These are phyloP conservation scores for Monosporascus sp. DNA, from an alignment of 2,329 filamentous ascomycete species.

Conservation along the genomic window DNA sequence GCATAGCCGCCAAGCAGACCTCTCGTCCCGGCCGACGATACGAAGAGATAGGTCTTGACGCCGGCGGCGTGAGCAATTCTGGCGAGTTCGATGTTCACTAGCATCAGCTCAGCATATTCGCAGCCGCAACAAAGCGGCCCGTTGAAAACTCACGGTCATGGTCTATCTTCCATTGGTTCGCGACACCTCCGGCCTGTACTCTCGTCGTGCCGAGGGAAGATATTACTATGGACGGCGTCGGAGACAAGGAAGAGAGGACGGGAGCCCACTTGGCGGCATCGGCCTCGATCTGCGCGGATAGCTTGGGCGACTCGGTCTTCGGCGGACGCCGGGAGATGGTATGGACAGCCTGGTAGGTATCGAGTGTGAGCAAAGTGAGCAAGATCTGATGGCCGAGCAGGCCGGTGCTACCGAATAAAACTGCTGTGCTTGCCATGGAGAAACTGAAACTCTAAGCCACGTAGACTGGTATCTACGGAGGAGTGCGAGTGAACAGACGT, in stretches of 20 bases:
- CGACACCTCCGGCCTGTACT: constrained; percentile 66
- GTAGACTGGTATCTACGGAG: too few species aligned
- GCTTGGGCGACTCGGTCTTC: constrained; percentile 49
- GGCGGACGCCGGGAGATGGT: constrained; percentile 65
- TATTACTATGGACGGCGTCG: constrained; percentile 61
- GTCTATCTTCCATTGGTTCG: constrained; percentile 81
- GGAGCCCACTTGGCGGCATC: constrained; percentile 66
- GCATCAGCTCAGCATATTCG: background rate
- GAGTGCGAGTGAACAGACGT: too few species aligned
- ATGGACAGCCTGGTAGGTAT: constrained; percentile 47
- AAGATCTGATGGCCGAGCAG: constrained; percentile 72
- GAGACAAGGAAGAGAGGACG: constrained; percentile 48
- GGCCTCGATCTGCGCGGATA: constrained; percentile 59
- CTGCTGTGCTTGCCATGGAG: constrained; percentile 41
- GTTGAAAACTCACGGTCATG: constrained; percentile 48
- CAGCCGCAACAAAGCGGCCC: background rate
- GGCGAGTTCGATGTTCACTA: constrained; percentile 71
- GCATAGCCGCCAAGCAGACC: constrained; percentile 35
- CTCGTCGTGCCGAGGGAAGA: constrained; percentile 78
- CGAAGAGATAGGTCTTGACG: constrained; percentile 68
- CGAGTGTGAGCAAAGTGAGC: constrained; percentile 50
- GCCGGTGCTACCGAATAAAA: constrained; percentile 60
- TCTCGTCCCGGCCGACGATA: constrained; percentile 54
- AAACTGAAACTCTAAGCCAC: background rate
- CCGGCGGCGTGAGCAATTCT: constrained; percentile 68